Evolutionary conservation across 1,284 basidiomycete genomes (phyloP).

Genomic region (Termitomyces sp.): DNA sequence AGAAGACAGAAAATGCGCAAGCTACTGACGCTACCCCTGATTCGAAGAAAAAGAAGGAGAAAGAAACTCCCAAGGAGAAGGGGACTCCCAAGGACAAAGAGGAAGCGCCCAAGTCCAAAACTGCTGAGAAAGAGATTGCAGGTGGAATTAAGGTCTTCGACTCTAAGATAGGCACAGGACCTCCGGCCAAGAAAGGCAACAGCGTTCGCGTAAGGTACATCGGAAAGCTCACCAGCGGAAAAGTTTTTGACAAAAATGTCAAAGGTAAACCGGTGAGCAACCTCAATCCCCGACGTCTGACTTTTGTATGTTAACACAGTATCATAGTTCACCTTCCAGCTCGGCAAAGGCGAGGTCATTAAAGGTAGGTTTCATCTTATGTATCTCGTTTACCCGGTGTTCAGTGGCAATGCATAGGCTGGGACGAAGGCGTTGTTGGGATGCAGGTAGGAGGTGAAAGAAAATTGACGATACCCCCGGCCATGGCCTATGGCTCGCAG

Average conservation of each 20-base stretch:
- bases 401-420: conserved; percentile 43
- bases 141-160: conserved; percentile 82
- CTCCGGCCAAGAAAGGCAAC: conserved; percentile 82
- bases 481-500: conserved; percentile 66
- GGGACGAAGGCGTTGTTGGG: conserved; percentile 89
- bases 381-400: not conserved
- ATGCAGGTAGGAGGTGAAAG: conserved; percentile 93
- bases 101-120: conserved; percentile 30
- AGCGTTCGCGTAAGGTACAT: conserved; percentile 85
- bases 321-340: conserved; percentile 73
- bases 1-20: conserved; percentile 33
- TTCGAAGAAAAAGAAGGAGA: conserved; percentile 28
- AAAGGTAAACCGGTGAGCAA: conserved; percentile 76
- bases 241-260: conserved; percentile 85
- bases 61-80: conserved; percentile 30
- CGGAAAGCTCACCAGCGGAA: conserved; percentile 83
- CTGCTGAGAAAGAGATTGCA: conserved; percentile 45
- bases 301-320: conserved; percentile 8
- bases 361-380: conserved; percentile 48
- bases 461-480: conserved; percentile 70
- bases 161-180: conserved; percentile 74
- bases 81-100: conserved; percentile 39
- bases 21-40: conserved; percentile 33
- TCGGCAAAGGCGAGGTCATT: conserved; percentile 90
- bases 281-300: not conserved